Conservation (phyloP, 306 rosid species). For the Notholithocarpus densiflorus region DNA sequence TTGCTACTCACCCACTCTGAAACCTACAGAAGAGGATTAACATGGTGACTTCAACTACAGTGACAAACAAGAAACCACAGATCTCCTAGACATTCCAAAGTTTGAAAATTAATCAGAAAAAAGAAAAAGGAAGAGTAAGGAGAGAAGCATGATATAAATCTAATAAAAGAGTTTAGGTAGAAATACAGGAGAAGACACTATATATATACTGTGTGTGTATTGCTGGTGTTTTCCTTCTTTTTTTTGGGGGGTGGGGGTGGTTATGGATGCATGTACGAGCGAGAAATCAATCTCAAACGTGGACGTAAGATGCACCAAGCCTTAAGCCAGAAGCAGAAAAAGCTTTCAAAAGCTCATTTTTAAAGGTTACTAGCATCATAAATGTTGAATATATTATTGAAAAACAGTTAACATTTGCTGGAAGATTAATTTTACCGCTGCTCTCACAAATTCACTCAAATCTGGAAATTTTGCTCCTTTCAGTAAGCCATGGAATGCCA, state of each 20-base stretch:
- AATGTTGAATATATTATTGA: neutral
- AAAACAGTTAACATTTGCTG: neutral
- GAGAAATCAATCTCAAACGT: neutral
- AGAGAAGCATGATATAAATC: neutral
- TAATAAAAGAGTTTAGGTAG: neutral
- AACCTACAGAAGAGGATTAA: constrained; percentile 35
- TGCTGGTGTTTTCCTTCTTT: no score
- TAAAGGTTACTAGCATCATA: neutral
- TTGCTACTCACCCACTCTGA: constrained; percentile 72
- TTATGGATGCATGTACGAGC: neutral
- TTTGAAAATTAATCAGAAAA: neutral
- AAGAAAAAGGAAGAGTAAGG: neutral
- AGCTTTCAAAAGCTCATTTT: neutral
- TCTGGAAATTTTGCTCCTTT: no score
- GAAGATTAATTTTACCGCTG: neutral
- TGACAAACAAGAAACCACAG: neutral
- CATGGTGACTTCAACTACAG: neutral
- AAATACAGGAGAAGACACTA: neutral
- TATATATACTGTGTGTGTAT: neutral
- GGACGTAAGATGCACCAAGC: neutral
- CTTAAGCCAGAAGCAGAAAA: neutral
- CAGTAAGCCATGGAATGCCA: no score
- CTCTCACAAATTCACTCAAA: no score
- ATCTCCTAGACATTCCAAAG: neutral
- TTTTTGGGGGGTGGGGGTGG: no score